These are phyloP conservation scores for Physocladia obscura DNA, from an alignment of 192 early-diverging fungal species.

Conservation along the genomic window DNA sequence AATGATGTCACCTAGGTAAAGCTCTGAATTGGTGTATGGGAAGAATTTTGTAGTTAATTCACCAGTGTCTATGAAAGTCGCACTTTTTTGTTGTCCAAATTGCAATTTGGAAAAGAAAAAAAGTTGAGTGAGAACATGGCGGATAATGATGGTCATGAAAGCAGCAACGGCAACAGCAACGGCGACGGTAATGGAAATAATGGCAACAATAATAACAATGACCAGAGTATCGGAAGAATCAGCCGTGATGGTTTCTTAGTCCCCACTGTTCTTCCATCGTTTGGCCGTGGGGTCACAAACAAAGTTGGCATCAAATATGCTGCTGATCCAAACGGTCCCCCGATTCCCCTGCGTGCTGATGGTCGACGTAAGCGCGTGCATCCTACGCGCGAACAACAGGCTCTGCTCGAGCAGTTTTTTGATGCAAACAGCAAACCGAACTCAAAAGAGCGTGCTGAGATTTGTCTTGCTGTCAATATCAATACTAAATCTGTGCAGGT, in stretches of 20 bases:
- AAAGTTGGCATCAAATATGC: not conserved
- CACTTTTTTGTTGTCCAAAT: no score
- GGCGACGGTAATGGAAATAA: not conserved
- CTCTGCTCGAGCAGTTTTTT: constrained; percentile 21
- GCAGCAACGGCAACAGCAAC: not conserved
- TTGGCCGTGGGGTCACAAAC: not conserved
- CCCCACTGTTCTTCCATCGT: not conserved
- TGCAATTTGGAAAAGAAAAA: no score
- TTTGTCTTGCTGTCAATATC: constrained; percentile 16
- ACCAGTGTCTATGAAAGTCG: no score
- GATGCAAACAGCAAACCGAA: constrained; percentile 8
- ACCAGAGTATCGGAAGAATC: not conserved
- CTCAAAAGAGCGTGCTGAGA: constrained; percentile 11
- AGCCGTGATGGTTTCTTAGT: not conserved
- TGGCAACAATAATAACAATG: not conserved
- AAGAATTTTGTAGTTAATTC: no score
- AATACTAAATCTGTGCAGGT: constrained; percentile 27
- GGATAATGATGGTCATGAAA: no score
- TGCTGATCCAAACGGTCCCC: not conserved
- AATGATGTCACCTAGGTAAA: no score
- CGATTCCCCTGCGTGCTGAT: constrained; percentile 7
- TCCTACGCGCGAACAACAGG: constrained; percentile 14
- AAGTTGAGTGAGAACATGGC: no score
- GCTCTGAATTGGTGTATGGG: no score
- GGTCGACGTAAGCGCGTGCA: constrained; percentile 18